phyloP scores from a whole-genome alignment of 805 yeast genomes.

The Candida schatavii region DNA sequence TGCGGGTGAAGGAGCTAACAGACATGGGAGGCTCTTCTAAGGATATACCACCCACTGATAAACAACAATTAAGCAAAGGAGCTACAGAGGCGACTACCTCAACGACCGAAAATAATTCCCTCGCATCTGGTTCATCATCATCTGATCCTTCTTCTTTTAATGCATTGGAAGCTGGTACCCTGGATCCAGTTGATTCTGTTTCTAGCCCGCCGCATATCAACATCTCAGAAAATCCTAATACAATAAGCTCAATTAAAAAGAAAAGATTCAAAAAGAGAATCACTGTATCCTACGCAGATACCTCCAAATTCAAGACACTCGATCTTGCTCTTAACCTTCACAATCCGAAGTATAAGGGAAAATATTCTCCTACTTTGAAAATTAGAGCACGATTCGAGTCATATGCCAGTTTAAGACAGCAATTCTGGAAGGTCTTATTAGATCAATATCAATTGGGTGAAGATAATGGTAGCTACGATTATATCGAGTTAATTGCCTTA shows the following conservation, averaged over 20 bases:
- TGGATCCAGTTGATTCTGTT: neutral
- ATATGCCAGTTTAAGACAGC: constrained; percentile 59
- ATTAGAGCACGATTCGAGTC: constrained; percentile 65
- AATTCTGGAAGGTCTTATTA: constrained; percentile 67
- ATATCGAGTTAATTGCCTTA: constrained; percentile 61
- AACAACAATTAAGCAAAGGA: neutral
- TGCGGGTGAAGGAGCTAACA: constrained; percentile 53
- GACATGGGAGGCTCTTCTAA: constrained; percentile 18
- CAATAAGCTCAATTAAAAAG: constrained; percentile 27
- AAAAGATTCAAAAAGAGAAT: constrained; percentile 27
- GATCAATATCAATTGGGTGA: constrained; percentile 46
- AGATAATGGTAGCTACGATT: constrained; percentile 39
- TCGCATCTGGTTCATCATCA: neutral
- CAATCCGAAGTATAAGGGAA: constrained; percentile 30
- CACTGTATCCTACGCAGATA: constrained; percentile 29
- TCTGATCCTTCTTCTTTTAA: constrained; percentile 7
- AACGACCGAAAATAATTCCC: neutral
- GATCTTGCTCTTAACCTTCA: constrained; percentile 32
- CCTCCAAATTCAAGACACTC: constrained; percentile 42
- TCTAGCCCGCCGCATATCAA: constrained; percentile 10
- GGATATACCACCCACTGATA: neutral
- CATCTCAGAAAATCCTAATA: constrained; percentile 26
- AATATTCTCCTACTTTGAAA: constrained; percentile 52
- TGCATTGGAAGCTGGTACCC: neutral
- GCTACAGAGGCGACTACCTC: neutral